Evolutionary conservation across 805 yeast species (phyloP), one percentile per base, ranked within the genome.

Genomic region (Candida wancherniae): DNA sequence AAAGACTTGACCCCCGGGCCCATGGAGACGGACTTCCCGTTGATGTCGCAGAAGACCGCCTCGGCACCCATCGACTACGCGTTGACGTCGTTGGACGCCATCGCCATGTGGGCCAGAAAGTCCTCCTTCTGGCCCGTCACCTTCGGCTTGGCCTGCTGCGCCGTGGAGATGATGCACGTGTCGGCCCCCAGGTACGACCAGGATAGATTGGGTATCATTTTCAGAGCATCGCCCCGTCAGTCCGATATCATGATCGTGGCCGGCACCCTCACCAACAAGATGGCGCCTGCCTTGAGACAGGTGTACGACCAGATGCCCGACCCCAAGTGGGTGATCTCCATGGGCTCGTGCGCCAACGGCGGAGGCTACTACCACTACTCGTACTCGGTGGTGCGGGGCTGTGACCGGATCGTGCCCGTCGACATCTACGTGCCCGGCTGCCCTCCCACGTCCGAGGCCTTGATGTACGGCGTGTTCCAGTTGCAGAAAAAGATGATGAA

Each of bases 241-340:
- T 77, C 92, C 4, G 95, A 84, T 71, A 80, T 84, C 44, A 83
- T 84, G 83, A 84, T 84, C 63, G 92, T 85, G 35, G 94, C 95
- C 3, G 95, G 95, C 24, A 84, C 95, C 3, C 75, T 84, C 45
- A 84, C 95, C 42, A 84, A 84, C 59, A 84, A 84, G 66, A 84
- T 84, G 95, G 94, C 94, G 2, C 95, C 95, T 23, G 92, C 92
- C 15, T 69, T 84, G 58, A 80, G 95, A 67, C 92, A 84, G 66
- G 94, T 84, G 19, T 84, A 85, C 60, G 95, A 84, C 60, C 95
- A 84, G 63, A 85, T 85, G 94, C 86, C 95, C 20, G 92, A 82
- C 48, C 95, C 95, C 27, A 77, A 88, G 63, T 84, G 94, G 94
- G 95, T 85, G 31, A 84, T 84, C 48, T 82, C 92, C 35, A 84